phyloP scores from a whole-genome alignment of 1,284 basidiomycete species.

The Fomitopsis betulina region DNA sequence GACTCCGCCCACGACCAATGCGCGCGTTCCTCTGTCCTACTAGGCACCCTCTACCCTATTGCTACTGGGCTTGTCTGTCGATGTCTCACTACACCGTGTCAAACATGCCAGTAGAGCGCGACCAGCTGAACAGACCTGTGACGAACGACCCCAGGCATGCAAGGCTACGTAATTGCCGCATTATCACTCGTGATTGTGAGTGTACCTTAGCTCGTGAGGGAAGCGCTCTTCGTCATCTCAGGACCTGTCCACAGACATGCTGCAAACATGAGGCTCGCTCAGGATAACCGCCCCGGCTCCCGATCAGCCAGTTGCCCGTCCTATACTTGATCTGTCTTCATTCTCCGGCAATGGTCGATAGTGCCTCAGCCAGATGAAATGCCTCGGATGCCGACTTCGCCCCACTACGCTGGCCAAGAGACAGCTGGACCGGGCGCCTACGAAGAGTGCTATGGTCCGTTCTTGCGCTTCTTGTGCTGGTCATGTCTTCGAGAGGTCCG shows the following conservation, averaged over 20 bases:
- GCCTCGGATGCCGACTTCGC: background rate
- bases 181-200: conserved; percentile 2
- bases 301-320: conserved; percentile 6
- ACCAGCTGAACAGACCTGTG: background rate
- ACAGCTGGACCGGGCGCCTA: background rate
- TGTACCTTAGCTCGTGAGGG: background rate
- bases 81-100: background rate
- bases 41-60: background rate
- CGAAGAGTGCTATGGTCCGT: background rate
- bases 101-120: background rate
- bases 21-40: background rate
- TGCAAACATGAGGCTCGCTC: conserved; percentile 9
- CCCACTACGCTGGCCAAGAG: background rate
- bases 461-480: background rate
- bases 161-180: background rate
- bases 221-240: conserved; percentile 5
- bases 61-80: background rate
- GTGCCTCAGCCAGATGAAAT: background rate
- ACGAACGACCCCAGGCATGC: background rate
- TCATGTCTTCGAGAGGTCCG: conserved; percentile 1
- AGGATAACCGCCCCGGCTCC: conserved; percentile 7
- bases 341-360: background rate
- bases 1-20: background rate
- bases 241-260: conserved; percentile 6
- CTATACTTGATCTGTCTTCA: conserved; percentile 6